phyloP scores from a whole-genome alignment of 805 yeast genomes.

The Zygotorulaspora chibaensis region DNA sequence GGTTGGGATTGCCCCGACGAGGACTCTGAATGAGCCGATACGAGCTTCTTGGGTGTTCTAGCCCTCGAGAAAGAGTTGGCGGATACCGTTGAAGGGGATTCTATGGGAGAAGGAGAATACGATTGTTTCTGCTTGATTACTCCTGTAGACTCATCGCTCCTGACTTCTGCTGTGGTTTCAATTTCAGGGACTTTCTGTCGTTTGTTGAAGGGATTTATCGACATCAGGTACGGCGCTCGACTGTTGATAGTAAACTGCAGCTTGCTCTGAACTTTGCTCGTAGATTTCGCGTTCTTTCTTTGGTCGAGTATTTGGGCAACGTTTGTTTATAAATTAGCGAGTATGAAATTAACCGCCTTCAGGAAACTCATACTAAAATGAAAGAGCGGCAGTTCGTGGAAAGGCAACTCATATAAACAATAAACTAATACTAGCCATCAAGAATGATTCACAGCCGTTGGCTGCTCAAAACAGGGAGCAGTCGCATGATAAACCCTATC shows the following conservation, averaged over 20 bases:
- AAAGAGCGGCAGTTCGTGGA: too few relatives aligned
- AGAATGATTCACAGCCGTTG: too few relatives aligned
- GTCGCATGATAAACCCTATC: too few relatives aligned
- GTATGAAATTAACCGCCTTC: not conserved
- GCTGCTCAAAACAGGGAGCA: too few relatives aligned
- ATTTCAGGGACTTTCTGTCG: conserved; percentile 14
- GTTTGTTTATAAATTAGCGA: not conserved
- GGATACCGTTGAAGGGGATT: conserved; percentile 11
- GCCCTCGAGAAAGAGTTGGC: conserved; percentile 1
- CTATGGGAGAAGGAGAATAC: not conserved
- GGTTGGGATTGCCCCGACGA: conserved; percentile 27
- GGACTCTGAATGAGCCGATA: conserved; percentile 22
- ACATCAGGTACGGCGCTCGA: not conserved
- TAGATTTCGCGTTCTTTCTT: not conserved
- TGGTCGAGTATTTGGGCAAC: not conserved
- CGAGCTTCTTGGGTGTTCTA: conserved; percentile 30
- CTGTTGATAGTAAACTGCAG: not conserved
- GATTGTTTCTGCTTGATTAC: conserved; percentile 4
- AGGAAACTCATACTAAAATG: too few relatives aligned
- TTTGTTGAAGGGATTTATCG: conserved; percentile 22
- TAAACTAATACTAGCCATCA: too few relatives aligned
- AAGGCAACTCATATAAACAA: too few relatives aligned
- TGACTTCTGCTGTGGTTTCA: not conserved
- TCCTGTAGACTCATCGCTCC: not conserved
- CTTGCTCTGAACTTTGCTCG: not conserved